Conservation (phyloP, 2,329 filamentous ascomycete genomes). For the Fusarium falciforme region DNA sequence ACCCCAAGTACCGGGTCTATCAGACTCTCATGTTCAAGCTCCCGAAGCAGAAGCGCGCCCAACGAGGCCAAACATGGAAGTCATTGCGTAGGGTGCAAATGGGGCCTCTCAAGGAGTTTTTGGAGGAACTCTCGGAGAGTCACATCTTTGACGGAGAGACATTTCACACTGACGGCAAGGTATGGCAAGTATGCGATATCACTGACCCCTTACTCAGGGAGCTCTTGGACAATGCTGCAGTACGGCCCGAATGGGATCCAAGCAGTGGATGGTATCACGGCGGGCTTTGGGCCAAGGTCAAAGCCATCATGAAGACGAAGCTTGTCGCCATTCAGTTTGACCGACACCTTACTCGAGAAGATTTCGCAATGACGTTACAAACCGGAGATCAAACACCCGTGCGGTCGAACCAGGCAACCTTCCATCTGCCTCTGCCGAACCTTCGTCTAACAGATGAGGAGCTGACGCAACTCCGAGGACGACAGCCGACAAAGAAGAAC, state of each 20-base stretch:
- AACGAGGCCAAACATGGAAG: slow-evolving; percentile 62
- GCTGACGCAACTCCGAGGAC: slow-evolving; percentile 49
- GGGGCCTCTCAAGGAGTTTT: slow-evolving; percentile 53
- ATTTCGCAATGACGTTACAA: slow-evolving; percentile 51
- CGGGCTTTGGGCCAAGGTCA: slow-evolving; percentile 84
- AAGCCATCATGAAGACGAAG: slow-evolving; percentile 89
- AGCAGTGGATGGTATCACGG: slow-evolving; percentile 87
- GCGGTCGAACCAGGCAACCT: slow-evolving; percentile 45
- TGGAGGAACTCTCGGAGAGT: slow-evolving; percentile 58
- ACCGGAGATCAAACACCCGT: slow-evolving; percentile 50
- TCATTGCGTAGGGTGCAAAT: slow-evolving; percentile 56
- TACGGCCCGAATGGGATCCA: slow-evolving; percentile 69
- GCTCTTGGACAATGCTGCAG: slow-evolving; percentile 72
- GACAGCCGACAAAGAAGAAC: slow-evolving; percentile 50
- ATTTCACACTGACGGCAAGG: slow-evolving; percentile 83
- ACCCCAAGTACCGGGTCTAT: slow-evolving; percentile 82
- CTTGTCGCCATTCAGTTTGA: slow-evolving; percentile 74
- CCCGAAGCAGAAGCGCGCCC: slow-evolving; percentile 60
- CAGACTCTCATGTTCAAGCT: slow-evolving; percentile 92
- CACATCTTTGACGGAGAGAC: slow-evolving; percentile 87
- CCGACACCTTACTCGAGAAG: slow-evolving; percentile 57
- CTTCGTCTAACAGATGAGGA: slow-evolving; percentile 52
- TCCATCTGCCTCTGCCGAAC: slow-evolving; percentile 50
- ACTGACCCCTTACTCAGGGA: slow-evolving; percentile 78
- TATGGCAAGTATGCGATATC: slow-evolving; percentile 96